These are phyloP conservation scores for Pseudogymnoascus sp. DNA, from an alignment of 2,329 filamentous ascomycete species.

Conservation along the genomic window DNA sequence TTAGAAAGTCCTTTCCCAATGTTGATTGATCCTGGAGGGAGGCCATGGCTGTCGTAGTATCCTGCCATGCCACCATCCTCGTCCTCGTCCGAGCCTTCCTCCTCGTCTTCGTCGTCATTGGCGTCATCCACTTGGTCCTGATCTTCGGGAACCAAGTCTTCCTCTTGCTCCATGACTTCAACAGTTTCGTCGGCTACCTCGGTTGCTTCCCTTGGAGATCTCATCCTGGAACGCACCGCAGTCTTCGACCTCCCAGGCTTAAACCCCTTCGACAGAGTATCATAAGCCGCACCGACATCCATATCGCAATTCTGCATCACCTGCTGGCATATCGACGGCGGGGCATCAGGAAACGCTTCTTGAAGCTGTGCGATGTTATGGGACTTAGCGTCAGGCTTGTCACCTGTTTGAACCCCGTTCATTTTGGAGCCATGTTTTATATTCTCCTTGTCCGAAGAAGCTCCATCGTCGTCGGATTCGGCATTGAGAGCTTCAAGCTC, in stretches of 20 bases:
- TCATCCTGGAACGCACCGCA: conserved; percentile 17
- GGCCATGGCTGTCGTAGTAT: conserved; percentile 26
- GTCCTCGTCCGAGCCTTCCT: conserved; percentile 22
- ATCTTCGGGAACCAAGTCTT: conserved; percentile 17
- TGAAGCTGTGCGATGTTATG: conserved; percentile 23
- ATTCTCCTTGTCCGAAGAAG: conserved; percentile 10
- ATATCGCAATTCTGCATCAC: conserved; percentile 22
- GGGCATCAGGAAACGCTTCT: conserved; percentile 24
- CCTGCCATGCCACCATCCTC: conserved; percentile 22
- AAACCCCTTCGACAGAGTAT: conserved; percentile 24
- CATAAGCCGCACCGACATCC: conserved; percentile 24
- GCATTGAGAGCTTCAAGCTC: conserved; percentile 10
- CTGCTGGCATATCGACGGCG: conserved; percentile 24
- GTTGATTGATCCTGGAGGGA: conserved; percentile 25
- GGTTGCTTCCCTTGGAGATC: background rate
- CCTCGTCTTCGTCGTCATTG: conserved; percentile 15
- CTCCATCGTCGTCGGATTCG: conserved; percentile 14
- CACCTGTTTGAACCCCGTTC: background rate
- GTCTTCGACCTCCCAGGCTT: conserved; percentile 20
- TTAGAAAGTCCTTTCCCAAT: conserved; percentile 24
- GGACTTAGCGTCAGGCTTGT: background rate
- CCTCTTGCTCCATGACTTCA: background rate
- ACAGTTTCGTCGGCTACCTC: background rate
- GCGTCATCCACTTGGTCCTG: conserved; percentile 18
- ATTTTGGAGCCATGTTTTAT: background rate